Percentiles rank a stretch among this genome's conserved stretches.
phyloP scores from a whole-genome alignment of 1,139 yeast genomes.

The Sugiyamaella neomexicana region DNA sequence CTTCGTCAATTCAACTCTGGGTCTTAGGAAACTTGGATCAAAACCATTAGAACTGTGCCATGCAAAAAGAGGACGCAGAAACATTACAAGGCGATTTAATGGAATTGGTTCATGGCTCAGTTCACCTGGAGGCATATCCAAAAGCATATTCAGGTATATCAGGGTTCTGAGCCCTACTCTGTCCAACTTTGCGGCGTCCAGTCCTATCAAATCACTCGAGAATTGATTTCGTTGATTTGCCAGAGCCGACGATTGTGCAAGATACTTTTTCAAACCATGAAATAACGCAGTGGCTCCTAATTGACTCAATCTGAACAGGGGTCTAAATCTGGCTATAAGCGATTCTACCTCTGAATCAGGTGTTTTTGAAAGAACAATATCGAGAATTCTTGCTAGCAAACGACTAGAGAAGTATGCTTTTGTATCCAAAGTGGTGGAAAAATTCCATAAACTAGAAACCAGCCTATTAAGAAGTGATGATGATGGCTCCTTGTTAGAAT shows the following conservation, averaged over 20 bases:
- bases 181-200: conserved; percentile 29
- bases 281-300: conserved; percentile 26
- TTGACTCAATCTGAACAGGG: conserved; percentile 1
- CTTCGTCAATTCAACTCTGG: conserved; percentile 55
- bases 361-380: conserved; percentile 19
- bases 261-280: conserved; percentile 23
- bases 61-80: conserved; percentile 50
- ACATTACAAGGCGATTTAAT: conserved; percentile 49
- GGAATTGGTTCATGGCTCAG: conserved; percentile 25
- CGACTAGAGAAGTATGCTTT: conserved; percentile 25
- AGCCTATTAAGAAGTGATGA: conserved; percentile 7
- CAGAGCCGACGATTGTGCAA: conserved; percentile 18
- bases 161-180: conserved; percentile 46
- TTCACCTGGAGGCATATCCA: conserved; percentile 33
- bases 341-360: conserved; percentile 20
- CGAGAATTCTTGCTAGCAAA: conserved; percentile 22
- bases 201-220: conserved; percentile 67
- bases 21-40: conserved; percentile 52
- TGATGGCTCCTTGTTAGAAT: background rate
- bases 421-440: conserved; percentile 18
- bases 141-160: conserved; percentile 52
- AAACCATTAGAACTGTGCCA: conserved; percentile 65
- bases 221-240: conserved; percentile 59
- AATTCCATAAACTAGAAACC: conserved; percentile 21
- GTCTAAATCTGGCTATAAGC: conserved; percentile 17